These are phyloP conservation scores for Saccharomycopsis malanga DNA, from an alignment of 805 yeast genomes.

Conservation along the genomic window DNA sequence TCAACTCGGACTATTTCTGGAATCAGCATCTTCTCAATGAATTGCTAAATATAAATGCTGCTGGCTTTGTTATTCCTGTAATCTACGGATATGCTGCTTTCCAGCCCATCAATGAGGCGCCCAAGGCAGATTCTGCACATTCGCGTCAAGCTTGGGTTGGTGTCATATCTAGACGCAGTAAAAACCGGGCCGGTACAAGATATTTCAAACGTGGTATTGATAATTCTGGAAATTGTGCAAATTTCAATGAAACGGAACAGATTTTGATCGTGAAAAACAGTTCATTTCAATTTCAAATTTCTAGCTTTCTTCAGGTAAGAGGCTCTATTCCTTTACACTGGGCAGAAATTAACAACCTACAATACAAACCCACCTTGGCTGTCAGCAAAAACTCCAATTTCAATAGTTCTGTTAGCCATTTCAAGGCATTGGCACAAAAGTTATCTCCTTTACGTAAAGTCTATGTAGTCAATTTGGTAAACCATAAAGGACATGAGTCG, in stretches of 20 bases:
- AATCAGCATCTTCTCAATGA: conserved; percentile 59
- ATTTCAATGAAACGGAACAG: conserved; percentile 93
- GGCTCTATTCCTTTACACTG: conserved; percentile 96
- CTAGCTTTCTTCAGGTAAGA: conserved; percentile 75
- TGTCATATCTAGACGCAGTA: conserved; percentile 61
- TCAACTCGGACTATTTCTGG: conserved; percentile 84
- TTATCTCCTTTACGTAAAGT: conserved; percentile 51
- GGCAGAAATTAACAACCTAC: conserved; percentile 88
- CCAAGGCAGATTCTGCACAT: conserved; percentile 7
- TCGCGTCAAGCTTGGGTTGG: conserved; percentile 54
- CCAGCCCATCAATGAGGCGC: conserved; percentile 30
- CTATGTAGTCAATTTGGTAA: conserved; percentile 83
- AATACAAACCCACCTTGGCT: conserved; percentile 76
- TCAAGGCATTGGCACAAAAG: conserved; percentile 48
- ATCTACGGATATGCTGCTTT: conserved; percentile 78
- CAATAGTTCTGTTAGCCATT: conserved; percentile 71
- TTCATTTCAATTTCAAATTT: conserved; percentile 28
- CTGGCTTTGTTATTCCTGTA: conserved; percentile 49
- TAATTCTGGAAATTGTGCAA: conserved; percentile 74
- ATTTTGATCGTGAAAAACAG: conserved; percentile 35
- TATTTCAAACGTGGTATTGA: conserved; percentile 95
- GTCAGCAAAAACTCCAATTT: conserved; percentile 48
- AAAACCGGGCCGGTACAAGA: conserved; percentile 88
- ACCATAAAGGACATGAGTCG: conserved; percentile 82
- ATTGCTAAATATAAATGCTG: conserved; percentile 35